A percentile compares a stretch with the other conserved stretches of the same genome.
These are phyloP conservation scores for Scorias spongiosa DNA, from an alignment of 2,329 filamentous ascomycete species.

Conservation along the genomic window DNA sequence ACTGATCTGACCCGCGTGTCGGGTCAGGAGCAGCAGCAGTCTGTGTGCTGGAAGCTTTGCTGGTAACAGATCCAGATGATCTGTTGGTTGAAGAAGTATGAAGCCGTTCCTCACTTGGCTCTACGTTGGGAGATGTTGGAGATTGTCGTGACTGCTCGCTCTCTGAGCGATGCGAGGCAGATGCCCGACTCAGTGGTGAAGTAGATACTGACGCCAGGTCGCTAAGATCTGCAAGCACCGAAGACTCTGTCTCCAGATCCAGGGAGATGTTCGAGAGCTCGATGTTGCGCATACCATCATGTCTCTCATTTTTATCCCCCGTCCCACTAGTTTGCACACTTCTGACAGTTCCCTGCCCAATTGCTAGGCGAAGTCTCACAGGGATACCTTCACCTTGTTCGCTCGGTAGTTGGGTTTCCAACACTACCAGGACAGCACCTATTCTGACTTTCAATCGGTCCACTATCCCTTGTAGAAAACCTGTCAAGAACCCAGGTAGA, in stretches of 20 bases:
- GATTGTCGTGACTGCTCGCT: background rate
- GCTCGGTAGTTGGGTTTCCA: conserved; percentile 41
- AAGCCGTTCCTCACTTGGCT: background rate
- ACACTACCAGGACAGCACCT: conserved; percentile 47
- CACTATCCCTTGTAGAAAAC: conserved; percentile 57
- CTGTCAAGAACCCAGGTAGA: conserved; percentile 54
- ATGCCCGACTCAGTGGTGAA: conserved; percentile 2
- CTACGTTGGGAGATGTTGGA: background rate
- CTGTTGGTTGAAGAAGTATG: background rate
- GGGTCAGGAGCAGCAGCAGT: background rate
- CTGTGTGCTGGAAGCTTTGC: background rate
- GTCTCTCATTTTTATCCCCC: background rate
- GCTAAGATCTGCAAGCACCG: conserved; percentile 9
- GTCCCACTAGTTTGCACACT: conserved; percentile 29
- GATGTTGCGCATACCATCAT: conserved; percentile 5
- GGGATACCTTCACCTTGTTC: conserved; percentile 5
- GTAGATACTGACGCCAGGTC: conserved; percentile 6
- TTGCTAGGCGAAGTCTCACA: background rate
- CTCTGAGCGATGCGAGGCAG: background rate
- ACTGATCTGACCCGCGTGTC: background rate
- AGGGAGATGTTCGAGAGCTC: conserved; percentile 12
- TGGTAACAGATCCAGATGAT: background rate
- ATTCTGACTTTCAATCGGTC: conserved; percentile 56
- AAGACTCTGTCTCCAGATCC: conserved; percentile 13
- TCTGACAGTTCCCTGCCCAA: background rate